These are phyloP conservation scores for Suhomyces prunicola DNA, from an alignment of 805 yeast genomes.

Conservation along the genomic window DNA sequence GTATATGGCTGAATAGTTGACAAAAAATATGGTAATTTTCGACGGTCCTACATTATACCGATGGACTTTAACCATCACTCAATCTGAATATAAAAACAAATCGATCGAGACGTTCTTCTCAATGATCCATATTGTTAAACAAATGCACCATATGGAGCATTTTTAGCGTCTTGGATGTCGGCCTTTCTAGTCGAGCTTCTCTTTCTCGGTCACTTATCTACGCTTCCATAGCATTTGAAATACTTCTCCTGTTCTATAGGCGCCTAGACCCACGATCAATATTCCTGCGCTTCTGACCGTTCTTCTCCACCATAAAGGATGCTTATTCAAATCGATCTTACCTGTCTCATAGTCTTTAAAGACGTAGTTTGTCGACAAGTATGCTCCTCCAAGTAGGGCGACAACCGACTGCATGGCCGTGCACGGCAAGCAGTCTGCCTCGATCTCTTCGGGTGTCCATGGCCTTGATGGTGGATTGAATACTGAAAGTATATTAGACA, in stretches of 20 bases:
- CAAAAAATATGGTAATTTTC: not conserved
- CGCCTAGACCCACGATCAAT: slow-evolving; percentile 53
- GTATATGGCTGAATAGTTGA: no score
- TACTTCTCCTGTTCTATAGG: slow-evolving; percentile 61
- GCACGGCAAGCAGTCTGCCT: slow-evolving; percentile 63
- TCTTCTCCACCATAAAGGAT: slow-evolving; percentile 63
- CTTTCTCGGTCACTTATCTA: not conserved
- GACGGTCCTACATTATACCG: not conserved
- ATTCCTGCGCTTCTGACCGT: slow-evolving; percentile 53
- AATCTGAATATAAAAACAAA: not conserved
- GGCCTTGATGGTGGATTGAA: slow-evolving; percentile 50
- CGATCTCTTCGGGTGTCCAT: slow-evolving; percentile 37
- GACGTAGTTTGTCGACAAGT: slow-evolving; percentile 55
- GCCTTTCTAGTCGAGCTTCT: not conserved
- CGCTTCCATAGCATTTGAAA: slow-evolving; percentile 17
- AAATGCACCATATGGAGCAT: not conserved
- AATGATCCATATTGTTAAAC: not conserved
- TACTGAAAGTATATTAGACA: slow-evolving; percentile 51
- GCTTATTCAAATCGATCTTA: slow-evolving; percentile 26
- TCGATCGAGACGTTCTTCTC: not conserved
- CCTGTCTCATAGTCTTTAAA: slow-evolving; percentile 47
- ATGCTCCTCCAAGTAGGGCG: slow-evolving; percentile 59
- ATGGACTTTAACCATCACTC: no score
- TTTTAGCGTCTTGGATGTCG: no score
- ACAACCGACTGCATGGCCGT: slow-evolving; percentile 61